Percentiles rank a stretch among this genome's conserved stretches.
Conservation (phyloP, 2,329 filamentous ascomycete genomes). For the Sporothrix protearum region DNA sequence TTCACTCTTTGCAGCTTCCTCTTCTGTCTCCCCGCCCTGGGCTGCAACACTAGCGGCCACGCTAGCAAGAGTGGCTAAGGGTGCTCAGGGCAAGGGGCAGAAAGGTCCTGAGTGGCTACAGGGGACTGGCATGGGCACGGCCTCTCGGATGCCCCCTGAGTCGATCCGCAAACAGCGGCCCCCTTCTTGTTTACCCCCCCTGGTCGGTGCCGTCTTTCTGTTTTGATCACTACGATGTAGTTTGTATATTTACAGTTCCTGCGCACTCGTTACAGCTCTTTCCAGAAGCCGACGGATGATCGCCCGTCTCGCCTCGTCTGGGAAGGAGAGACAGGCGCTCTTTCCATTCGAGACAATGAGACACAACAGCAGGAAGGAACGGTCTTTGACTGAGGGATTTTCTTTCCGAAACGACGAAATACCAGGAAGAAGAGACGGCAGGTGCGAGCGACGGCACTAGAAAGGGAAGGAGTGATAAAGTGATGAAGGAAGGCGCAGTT, state of each 20-base stretch:
- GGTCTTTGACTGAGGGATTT: background rate
- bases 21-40: constrained; percentile 11
- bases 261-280: background rate
- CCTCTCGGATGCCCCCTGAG: background rate
- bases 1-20: background rate
- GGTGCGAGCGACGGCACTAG: background rate
- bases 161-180: constrained; percentile 14
- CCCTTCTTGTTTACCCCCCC: constrained; percentile 5
- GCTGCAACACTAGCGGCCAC: constrained; percentile 17
- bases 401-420: constrained; percentile 2
- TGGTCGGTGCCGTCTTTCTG: background rate
- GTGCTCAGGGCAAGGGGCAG: constrained; percentile 5
- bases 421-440: background rate
- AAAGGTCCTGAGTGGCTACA: background rate
- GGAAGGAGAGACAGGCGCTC: background rate
- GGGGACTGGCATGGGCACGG: background rate
- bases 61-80: constrained; percentile 1
- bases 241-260: too few relatives aligned
- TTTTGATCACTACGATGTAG: background rate
- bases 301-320: constrained; percentile 5
- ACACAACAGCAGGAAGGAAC: background rate
- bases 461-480: background rate
- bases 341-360: background rate
- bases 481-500: background rate
- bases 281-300: constrained; percentile 12